Evolutionary conservation across 768 basidiomycete genomes (phyloP).

Genomic region (Leccinum variicolor): DNA sequence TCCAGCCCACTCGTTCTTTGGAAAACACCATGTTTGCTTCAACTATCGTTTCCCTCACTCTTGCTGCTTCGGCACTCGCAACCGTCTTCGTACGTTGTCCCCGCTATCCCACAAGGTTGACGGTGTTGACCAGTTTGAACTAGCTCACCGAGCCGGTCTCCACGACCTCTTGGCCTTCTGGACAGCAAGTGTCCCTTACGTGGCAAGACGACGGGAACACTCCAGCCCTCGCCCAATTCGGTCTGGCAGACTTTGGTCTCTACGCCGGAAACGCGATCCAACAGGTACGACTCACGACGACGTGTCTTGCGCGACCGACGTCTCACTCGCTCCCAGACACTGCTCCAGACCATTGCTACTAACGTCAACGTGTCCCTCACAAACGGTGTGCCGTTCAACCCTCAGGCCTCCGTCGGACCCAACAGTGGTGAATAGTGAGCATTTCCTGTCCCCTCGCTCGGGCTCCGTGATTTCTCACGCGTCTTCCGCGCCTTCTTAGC

Average conservation of each 20-base stretch:
- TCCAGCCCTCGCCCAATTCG: slow-evolving; percentile 52
- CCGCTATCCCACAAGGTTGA: neutral
- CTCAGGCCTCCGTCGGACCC: slow-evolving; percentile 51
- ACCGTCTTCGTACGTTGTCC: slow-evolving; percentile 51
- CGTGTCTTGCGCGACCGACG: neutral
- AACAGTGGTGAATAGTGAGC: slow-evolving; percentile 54
- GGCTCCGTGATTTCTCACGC: neutral
- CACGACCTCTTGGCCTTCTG: slow-evolving; percentile 45
- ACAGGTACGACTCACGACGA: slow-evolving; percentile 46
- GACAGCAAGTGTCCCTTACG: slow-evolving; percentile 43
- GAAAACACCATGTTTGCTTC: slow-evolving; percentile 49
- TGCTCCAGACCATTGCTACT: slow-evolving; percentile 48
- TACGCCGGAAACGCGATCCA: slow-evolving; percentile 58
- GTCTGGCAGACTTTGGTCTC: slow-evolving; percentile 50
- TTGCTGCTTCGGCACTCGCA: slow-evolving; percentile 53
- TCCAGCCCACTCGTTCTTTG: slow-evolving; percentile 11
- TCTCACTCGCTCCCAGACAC: slow-evolving; percentile 39
- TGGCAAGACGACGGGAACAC: slow-evolving; percentile 57
- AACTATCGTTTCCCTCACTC: slow-evolving; percentile 44
- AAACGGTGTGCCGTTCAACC: slow-evolving; percentile 48
- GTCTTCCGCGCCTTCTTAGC: slow-evolving; percentile 33
- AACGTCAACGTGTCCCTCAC: slow-evolving; percentile 52
- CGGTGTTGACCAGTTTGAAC: slow-evolving; percentile 1
- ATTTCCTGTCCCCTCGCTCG: too few species aligned
- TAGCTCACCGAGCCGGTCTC: slow-evolving; percentile 60